Evolutionary conservation across 2,329 filamentous ascomycete genomes (phyloP).

Genomic region (Cercospora sp.): DNA sequence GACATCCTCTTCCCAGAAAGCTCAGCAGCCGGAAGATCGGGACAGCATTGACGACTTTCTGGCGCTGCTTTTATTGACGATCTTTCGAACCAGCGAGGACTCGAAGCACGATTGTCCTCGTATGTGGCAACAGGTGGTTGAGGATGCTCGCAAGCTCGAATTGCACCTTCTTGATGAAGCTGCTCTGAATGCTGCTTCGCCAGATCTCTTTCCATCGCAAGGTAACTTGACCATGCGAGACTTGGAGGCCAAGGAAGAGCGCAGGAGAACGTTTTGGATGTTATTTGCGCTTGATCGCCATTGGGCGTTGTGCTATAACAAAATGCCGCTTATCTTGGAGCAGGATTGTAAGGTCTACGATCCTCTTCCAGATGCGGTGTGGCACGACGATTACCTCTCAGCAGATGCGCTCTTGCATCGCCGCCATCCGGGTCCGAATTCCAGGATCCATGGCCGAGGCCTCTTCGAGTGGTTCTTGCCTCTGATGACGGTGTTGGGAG

Average conservation of each 20-base stretch:
- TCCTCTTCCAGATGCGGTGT: background rate
- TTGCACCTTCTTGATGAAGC: background rate
- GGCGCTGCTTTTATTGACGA: background rate
- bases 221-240: background rate
- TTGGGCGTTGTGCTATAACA: background rate
- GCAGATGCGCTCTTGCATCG: background rate
- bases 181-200: background rate
- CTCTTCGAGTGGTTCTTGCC: background rate
- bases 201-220: background rate
- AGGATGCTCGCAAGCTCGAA: background rate
- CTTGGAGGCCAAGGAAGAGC: background rate
- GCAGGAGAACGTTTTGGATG: background rate
- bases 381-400: background rate
- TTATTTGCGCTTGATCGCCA: background rate
- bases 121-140: background rate
- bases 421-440: background rate
- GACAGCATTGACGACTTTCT: background rate
- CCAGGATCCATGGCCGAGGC: background rate
- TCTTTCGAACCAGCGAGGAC: background rate
- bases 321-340: background rate
- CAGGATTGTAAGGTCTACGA: background rate
- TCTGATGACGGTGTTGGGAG: background rate
- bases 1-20: background rate
- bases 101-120: background rate
- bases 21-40: background rate